Percentiles rank a stretch among this genome's conserved stretches.
phyloP scores from a whole-genome alignment of 2,329 filamentous ascomycete species.

The Colletotrichum zoysiae region DNA sequence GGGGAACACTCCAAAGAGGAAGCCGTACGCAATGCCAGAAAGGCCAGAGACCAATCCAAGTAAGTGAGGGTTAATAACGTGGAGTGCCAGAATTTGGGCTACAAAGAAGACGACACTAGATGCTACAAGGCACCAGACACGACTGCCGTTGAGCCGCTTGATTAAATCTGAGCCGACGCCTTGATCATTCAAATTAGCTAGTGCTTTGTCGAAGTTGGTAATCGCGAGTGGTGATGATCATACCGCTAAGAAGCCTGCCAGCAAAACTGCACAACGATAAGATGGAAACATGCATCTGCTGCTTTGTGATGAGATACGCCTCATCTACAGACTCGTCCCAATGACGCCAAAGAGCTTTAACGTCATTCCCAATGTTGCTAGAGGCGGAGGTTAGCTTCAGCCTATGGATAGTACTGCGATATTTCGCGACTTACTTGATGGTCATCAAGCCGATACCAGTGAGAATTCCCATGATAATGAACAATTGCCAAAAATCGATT shows the following conservation, averaged over 20 bases:
- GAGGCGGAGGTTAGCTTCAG: constrained; percentile 47
- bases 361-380: constrained; percentile 95
- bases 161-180: constrained; percentile 93
- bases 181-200: constrained; percentile 46
- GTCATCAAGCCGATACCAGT: constrained; percentile 97
- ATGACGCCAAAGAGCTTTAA: constrained; percentile 87
- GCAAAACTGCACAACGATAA: constrained; percentile 90
- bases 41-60: constrained; percentile 84
- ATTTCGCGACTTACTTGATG: constrained; percentile 81
- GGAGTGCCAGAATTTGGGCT: constrained; percentile 82
- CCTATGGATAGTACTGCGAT: neutral
- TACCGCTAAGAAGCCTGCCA: constrained; percentile 83
- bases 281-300: constrained; percentile 93
- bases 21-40: constrained; percentile 91
- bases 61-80: constrained; percentile 80
- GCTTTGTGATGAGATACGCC: constrained; percentile 81
- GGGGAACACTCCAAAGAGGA: constrained; percentile 93
- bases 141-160: constrained; percentile 81
- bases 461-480: constrained; percentile 87
- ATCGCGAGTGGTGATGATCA: constrained; percentile 46
- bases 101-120: constrained; percentile 82
- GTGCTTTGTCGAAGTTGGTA: neutral
- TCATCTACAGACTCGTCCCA: constrained; percentile 80
- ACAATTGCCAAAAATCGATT: constrained; percentile 91
- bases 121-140: constrained; percentile 90